Evolutionary conservation across 345 rosid species (phyloP).

Genomic region (Durio zibethinus): DNA sequence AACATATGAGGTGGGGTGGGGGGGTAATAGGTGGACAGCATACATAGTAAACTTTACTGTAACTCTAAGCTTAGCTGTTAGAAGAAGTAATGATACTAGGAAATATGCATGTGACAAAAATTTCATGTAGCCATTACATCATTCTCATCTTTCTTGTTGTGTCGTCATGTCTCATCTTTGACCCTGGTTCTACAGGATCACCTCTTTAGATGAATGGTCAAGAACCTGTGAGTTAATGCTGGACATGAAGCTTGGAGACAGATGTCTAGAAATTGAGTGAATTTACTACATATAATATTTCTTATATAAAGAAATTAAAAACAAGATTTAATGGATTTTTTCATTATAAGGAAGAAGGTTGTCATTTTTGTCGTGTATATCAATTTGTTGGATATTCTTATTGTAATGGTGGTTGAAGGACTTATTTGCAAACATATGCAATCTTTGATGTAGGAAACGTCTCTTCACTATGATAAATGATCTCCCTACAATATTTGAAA

Average conservation of each 20-base stretch:
- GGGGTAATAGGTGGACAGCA: background rate
- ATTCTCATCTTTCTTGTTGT: background rate
- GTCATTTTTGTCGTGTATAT: background rate
- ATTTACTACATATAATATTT: background rate
- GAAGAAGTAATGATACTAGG: background rate
- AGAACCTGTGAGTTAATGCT: conserved; percentile 2
- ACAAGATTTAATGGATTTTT: background rate
- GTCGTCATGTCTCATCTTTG: background rate
- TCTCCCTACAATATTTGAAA: conserved; percentile 67
- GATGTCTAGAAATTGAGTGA: background rate
- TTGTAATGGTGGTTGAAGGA: background rate
- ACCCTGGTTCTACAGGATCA: background rate
- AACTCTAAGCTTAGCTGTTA: background rate
- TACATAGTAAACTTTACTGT: background rate
- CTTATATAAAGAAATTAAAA: background rate
- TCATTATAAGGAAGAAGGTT: background rate
- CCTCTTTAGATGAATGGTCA: background rate
- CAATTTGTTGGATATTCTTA: background rate
- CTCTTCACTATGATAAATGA: conserved; percentile 70
- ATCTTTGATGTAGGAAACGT: conserved; percentile 49
- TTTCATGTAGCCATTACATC: background rate
- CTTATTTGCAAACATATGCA: background rate
- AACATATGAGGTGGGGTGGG: background rate
- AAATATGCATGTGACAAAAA: background rate
- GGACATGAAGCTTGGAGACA: background rate